Evolutionary conservation across 2,329 filamentous ascomycete genomes (phyloP).

Genomic region (Epicoccum sorghinum): DNA sequence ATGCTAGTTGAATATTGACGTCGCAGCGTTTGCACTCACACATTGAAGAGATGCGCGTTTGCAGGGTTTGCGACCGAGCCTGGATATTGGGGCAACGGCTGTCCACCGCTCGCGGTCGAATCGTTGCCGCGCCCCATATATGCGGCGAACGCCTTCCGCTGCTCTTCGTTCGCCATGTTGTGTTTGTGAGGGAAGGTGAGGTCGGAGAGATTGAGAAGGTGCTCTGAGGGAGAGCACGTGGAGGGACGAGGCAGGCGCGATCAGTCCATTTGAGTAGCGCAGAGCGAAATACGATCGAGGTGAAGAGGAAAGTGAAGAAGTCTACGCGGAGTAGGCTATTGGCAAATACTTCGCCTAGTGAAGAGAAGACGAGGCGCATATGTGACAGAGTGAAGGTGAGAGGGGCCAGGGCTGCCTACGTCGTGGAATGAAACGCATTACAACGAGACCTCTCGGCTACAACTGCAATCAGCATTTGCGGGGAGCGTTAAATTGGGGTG

Average conservation of each 20-base stretch:
- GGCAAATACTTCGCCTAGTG: background rate
- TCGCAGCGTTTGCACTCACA: constrained; percentile 25
- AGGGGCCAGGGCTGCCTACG: no score
- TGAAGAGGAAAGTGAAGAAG: background rate
- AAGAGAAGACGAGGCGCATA: background rate
- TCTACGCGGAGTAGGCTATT: background rate
- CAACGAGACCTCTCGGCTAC: background rate
- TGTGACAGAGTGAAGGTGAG: constrained; percentile 5
- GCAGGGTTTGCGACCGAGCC: constrained; percentile 22
- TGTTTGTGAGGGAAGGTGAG: constrained; percentile 6
- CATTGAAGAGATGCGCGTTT: constrained; percentile 34
- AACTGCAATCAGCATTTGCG: background rate
- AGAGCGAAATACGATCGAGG: background rate
- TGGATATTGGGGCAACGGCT: constrained; percentile 27
- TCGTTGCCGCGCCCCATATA: constrained; percentile 34
- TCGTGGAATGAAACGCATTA: no score
- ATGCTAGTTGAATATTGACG: background rate
- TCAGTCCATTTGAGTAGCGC: no score
- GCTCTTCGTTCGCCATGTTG: constrained; percentile 40
- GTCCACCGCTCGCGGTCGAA: constrained; percentile 16
- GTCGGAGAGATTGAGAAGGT: constrained; percentile 15
- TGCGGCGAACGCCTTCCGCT: constrained; percentile 36
- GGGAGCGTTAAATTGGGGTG: background rate
- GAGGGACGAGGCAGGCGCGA: constrained; percentile 6
- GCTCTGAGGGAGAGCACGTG: background rate